phyloP scores from a whole-genome alignment of 2,329 filamentous ascomycete genomes.

The Remersonia thermophila region DNA sequence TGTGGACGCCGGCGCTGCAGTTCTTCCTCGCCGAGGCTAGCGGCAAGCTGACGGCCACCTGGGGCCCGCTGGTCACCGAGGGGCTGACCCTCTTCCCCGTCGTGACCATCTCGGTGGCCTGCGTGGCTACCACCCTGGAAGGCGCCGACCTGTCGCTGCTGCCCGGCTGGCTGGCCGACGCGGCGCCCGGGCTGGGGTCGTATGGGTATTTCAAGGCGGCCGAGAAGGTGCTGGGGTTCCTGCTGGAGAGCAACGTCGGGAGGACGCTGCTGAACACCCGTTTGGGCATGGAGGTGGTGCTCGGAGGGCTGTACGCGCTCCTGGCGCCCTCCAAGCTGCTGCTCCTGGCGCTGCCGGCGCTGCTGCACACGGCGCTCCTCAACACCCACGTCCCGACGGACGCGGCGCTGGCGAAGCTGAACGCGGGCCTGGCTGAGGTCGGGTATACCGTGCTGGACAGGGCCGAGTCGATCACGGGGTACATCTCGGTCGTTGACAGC shows the following conservation, averaged over 20 bases:
- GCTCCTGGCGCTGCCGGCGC: slow-evolving; percentile 54
- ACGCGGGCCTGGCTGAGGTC: slow-evolving; percentile 49
- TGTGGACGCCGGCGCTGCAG: slow-evolving; percentile 63
- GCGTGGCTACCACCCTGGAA: slow-evolving; percentile 53
- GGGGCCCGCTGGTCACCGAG: slow-evolving; percentile 68
- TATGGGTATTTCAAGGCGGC: slow-evolving; percentile 51
- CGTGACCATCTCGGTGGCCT: slow-evolving; percentile 49
- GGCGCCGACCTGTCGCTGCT: slow-evolving; percentile 42
- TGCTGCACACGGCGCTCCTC: slow-evolving; percentile 56
- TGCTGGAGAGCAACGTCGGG: slow-evolving; percentile 43
- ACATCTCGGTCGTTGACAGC: slow-evolving; percentile 81
- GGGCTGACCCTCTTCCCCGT: slow-evolving; percentile 59
- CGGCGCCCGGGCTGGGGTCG: slow-evolving; percentile 51
- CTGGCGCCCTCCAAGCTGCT: slow-evolving; percentile 58
- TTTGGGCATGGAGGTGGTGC: slow-evolving; percentile 56
- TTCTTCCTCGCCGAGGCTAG: slow-evolving; percentile 59
- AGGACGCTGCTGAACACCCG: slow-evolving; percentile 53
- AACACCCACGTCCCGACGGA: slow-evolving; percentile 63
- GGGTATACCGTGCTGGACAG: slow-evolving; percentile 70
- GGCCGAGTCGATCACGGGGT: slow-evolving; percentile 77
- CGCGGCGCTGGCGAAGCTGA: slow-evolving; percentile 48
- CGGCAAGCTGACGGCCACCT: slow-evolving; percentile 49
- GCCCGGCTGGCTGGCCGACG: slow-evolving; percentile 47
- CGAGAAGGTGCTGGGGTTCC: slow-evolving; percentile 28
- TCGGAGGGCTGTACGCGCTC: slow-evolving; percentile 52